These are phyloP conservation scores for Melampsora larici-populina DNA, from an alignment of 1,284 basidiomycete species.

Conservation along the genomic window DNA sequence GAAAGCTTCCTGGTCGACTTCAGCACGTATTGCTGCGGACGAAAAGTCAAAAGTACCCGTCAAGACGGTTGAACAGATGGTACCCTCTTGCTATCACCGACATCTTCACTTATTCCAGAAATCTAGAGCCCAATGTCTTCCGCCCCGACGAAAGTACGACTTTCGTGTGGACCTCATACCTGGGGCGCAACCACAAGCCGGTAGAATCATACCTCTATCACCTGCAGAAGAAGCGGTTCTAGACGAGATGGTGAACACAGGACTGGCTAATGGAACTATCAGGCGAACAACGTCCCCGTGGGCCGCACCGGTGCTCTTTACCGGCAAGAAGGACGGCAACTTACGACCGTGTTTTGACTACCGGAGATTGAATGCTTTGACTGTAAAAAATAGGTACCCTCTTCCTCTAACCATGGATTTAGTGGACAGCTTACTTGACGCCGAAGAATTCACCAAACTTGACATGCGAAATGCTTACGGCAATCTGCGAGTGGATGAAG, in stretches of 20 bases:
- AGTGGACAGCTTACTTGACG: background rate
- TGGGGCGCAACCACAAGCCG: too few species aligned
- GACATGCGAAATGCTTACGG: background rate
- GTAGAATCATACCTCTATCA: too few species aligned
- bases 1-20: too few species aligned
- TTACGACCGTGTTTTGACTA: background rate
- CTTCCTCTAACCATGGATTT: background rate
- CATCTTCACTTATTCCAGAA: too few species aligned
- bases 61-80: too few species aligned
- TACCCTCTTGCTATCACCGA: too few species aligned
- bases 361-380: background rate
- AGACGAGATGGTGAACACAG: background rate
- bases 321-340: background rate
- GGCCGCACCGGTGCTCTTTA: background rate
- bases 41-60: too few species aligned
- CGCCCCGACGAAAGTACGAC: too few species aligned
- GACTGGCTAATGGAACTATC: background rate
- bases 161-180: background rate
- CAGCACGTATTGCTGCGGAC: too few species aligned
- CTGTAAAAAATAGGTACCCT: background rate
- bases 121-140: too few species aligned
- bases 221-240: background rate
- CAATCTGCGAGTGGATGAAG: constrained; percentile 5
- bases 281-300: background rate
- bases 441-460: constrained; percentile 1